A percentile compares a stretch with the other conserved stretches of the same genome.
These are phyloP conservation scores for Carnegiea gigantea DNA, from an alignment of 179 eudicot species.

Conservation along the genomic window DNA sequence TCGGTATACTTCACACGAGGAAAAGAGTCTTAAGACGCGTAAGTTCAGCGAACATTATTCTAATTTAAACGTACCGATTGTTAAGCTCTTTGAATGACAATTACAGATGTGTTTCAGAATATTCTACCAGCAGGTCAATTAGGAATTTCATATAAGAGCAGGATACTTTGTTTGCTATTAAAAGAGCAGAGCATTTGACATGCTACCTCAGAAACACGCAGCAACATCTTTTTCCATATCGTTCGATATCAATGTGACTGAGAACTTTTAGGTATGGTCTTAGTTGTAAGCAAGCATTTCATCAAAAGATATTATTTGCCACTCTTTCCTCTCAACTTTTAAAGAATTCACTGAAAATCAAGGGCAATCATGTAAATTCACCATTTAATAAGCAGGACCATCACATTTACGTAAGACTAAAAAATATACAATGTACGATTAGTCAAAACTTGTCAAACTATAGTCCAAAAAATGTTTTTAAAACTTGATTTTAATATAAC, in stretches of 20 bases:
- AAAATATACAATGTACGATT: neutral
- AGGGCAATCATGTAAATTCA: slow-evolving; percentile 8
- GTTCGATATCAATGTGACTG: neutral
- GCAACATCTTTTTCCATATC: neutral
- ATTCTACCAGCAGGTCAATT: neutral
- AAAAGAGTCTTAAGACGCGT: neutral
- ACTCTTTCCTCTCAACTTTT: neutral
- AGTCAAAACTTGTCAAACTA: slow-evolving; percentile 3
- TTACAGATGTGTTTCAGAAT: neutral
- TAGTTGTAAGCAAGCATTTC: neutral
- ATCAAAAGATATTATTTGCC: neutral
- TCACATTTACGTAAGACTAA: neutral
- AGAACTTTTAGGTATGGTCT: neutral
- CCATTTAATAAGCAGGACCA: neutral
- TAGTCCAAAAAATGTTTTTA: neutral
- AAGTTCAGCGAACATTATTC: neutral
- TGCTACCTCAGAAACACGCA: neutral
- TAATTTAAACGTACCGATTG: neutral
- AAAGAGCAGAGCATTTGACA: neutral
- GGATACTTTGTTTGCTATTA: neutral
- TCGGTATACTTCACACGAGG: neutral
- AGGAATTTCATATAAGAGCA: neutral
- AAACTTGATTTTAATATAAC: neutral
- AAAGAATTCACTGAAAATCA: neutral
- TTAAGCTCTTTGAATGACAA: neutral